Evolutionary conservation across 2,329 filamentous ascomycete genomes (phyloP).

Genomic region (Fonsecaea monophora): DNA sequence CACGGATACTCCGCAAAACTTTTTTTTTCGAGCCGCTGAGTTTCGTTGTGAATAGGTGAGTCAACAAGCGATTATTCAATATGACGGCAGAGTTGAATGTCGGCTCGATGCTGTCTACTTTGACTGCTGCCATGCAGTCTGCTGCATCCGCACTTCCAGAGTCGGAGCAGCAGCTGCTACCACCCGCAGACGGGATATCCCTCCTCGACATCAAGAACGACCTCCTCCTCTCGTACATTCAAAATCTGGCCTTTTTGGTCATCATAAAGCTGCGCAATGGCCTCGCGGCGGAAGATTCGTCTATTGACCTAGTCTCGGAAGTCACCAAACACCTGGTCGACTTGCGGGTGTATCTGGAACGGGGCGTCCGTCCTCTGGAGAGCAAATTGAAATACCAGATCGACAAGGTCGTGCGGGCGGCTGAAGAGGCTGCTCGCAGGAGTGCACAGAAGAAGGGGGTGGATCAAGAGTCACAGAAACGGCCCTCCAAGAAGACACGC

Average conservation of each 20-base stretch:
- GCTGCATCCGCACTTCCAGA: constrained; percentile 35
- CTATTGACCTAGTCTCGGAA: constrained; percentile 61
- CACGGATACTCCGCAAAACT: constrained; percentile 1
- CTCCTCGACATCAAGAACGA: constrained; percentile 96
- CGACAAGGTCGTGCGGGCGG: constrained; percentile 88
- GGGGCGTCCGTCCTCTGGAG: constrained; percentile 88
- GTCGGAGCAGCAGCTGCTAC: constrained; percentile 70
- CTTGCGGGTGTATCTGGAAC: constrained; percentile 89
- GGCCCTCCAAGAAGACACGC: constrained; percentile 42
- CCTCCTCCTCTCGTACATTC: constrained; percentile 92
- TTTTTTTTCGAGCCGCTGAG: not conserved
- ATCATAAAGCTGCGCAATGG: constrained; percentile 73
- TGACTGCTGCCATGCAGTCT: constrained; percentile 32
- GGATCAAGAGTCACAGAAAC: constrained; percentile 44
- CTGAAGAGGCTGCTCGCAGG: constrained; percentile 71
- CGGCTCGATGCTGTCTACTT: constrained; percentile 26
- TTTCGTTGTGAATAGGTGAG: not conserved
- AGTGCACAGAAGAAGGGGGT: constrained; percentile 45
- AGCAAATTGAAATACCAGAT: constrained; percentile 92
- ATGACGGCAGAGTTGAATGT: constrained; percentile 35
- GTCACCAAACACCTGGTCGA: constrained; percentile 88
- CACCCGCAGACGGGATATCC: constrained; percentile 83
- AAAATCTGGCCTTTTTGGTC: constrained; percentile 89
- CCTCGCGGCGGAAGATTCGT: constrained; percentile 44
- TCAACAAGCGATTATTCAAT: constrained; percentile 1